Percentiles rank a stretch among this genome's conserved stretches.
phyloP scores from a whole-genome alignment of 768 basidiomycete genomes.

The Agaricus blazei region DNA sequence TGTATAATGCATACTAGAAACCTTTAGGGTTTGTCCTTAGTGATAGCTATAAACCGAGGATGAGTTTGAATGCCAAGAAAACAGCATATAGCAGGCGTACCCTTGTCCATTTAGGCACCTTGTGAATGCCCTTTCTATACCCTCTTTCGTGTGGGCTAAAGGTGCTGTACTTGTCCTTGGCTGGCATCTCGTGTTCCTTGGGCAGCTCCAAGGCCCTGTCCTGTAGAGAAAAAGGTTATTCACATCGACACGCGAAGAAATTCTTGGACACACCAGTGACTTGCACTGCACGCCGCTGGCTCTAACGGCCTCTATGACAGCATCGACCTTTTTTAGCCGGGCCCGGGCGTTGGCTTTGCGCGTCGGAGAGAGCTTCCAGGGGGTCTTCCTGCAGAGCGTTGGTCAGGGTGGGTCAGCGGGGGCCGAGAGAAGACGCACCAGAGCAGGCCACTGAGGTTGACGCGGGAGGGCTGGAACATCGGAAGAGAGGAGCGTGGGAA shows the following conservation, averaged over 20 bases:
- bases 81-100: slow-evolving; percentile 37
- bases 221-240: slow-evolving; percentile 29
- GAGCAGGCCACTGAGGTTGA: slow-evolving; percentile 71
- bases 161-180: slow-evolving; percentile 93
- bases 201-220: slow-evolving; percentile 75
- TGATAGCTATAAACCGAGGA: slow-evolving; percentile 53
- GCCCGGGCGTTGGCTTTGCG: slow-evolving; percentile 90
- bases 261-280: slow-evolving; percentile 56
- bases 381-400: slow-evolving; percentile 68
- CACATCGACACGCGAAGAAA: not conserved
- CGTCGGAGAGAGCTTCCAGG: slow-evolving; percentile 88
- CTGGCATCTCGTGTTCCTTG: slow-evolving; percentile 88
- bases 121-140: slow-evolving; percentile 94
- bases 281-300: slow-evolving; percentile 75
- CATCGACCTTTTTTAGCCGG: slow-evolving; percentile 88
- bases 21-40: slow-evolving; percentile 86
- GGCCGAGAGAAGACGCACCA: slow-evolving; percentile 49
- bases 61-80: not conserved
- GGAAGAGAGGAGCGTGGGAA: slow-evolving; percentile 29
- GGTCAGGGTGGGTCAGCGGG: not conserved
- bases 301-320: slow-evolving; percentile 84
- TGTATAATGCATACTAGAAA: slow-evolving; percentile 48
- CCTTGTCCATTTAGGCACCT: slow-evolving; percentile 96
- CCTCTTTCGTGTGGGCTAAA: slow-evolving; percentile 66
- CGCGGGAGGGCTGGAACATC: slow-evolving; percentile 77